Base-by-base conservation (phyloP, 139 green algal genomes). In the Chloropicon primus region DNA sequence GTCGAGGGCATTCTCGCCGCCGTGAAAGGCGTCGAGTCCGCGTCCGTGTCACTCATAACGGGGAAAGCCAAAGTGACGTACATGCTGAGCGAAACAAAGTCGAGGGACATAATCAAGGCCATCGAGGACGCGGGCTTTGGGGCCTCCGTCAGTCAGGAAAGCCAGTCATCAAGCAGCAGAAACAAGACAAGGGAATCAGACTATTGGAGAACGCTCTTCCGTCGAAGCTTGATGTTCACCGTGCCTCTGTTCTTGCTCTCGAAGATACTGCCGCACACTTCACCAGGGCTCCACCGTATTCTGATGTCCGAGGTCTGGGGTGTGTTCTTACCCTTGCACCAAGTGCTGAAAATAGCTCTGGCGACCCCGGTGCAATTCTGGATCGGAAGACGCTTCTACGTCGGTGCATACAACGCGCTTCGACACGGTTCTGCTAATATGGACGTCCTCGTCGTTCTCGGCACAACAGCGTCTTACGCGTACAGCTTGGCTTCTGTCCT, bases 381-480 rank as follows among this genome's bases (percentile, higher is more conserved):
- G 21, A 85, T 97, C n/a, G 95, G 92, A 17, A 91, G 86, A 85
- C 86, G 91, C n/a, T 99, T 99, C 83, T 93, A 98, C 82, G 72
- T 77, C 5, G 93, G 92, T 26, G 93, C 94, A 0, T 91, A 79
- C 27, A 89, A 88, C 71, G 81, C 90, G 2, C 80, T 96, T 2
- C 72, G 74, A 10, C 79, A 81, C 24, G 84, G 91, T 25, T 85
- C 82, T 24, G 94, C 95, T 72, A 99, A 99, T 88, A 99, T 99
- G 95, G 95, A 99, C 90, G 86, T 99, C 28, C 88, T 99, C 24
- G 91, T 99, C 2, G 89, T 90, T 0, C 86, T 99, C 54, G 95
- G 92, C 71, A 99, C 94, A 53, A 94, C 92, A 74, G 92, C 93
- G 26, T 87, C 87, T 1, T 99, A 98, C 84, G 26, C 90, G 27